Base-by-base conservation (phyloP, 176 grass and related monocot genomes). In the Aegilops speltoides region DNA sequence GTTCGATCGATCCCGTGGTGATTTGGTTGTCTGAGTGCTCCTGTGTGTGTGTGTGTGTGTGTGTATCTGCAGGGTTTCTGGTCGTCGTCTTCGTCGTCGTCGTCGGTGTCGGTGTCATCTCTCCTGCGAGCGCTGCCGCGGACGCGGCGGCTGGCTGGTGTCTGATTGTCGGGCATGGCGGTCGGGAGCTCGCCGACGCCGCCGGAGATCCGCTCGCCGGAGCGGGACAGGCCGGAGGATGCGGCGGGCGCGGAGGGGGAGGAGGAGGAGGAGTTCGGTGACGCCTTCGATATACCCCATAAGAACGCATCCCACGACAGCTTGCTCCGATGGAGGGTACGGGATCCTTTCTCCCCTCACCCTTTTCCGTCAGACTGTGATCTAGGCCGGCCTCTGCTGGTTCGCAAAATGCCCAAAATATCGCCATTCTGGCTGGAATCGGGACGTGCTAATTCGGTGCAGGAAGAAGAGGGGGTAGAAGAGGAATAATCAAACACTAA, bases 241-340 rank as follows among this genome's bases (percentile, higher is more conserved):
- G 60, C 63, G n/a, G 40, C 73, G n/a, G 73, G 8, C 1, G 78
- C 61, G 32, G 45, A 57, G 67, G 67, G 7, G 6, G 86, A 73
- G 23, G 76, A 72, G 15, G 79, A 78, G 64, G 81, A 78, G 65
- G 56, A 77, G 38, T 83, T 85, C 81, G 88, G 88, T 17, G 90
- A 95, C 77, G 86, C 90, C n/a, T 95, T 95, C 86, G 93, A 90
- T 20, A 95, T 95, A 63, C 93, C 90, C 1, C 86, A 92, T 17
- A 95, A 95, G 90, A 95, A 95, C 78, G 90, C 90, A 8, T 83
- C 93, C 17, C 83, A 87, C 78, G 90, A 87, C n/a, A 81, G 91
- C 56, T 15, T 95, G 68, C 88, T 87, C 16, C 88, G 93, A 52
- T 95, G 93, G 93, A 90, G 93, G 88, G 93, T 95, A 93, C 24